Evolutionary conservation across 2,329 filamentous ascomycete species (phyloP), one percentile per base, ranked within the genome.

Genomic region (Hymenoscyphus albidus): DNA sequence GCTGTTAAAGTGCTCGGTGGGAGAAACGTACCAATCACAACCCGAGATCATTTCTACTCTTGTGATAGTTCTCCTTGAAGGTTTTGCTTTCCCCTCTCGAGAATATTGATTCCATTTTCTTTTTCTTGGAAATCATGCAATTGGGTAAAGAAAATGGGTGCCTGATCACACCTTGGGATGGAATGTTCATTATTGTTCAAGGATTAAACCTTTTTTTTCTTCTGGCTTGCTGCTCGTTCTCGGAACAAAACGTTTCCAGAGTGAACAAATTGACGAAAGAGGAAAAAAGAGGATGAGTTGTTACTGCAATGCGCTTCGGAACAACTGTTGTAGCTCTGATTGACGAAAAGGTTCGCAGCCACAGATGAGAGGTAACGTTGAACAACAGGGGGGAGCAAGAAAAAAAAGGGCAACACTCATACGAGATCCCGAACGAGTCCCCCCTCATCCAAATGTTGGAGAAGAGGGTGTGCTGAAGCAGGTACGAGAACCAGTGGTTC

Each of bases 341-440:
- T 51, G 27, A 51, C 27, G 31, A 61, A 59, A 42, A 59, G 40
- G 10, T 31, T 31, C 9, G 35, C 7, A 56, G 65, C 65, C 65
- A 67, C 65, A 40, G 48, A 62, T 62, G 48, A 44, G 39, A 66
- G 64, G 66, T 68, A 70, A 71, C 68, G 66, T 71, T 58, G 61
- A 65, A 70, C 68, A 51, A 56, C 59, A 61, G 40, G 32, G 32
- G 27, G 27, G 58, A 27, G 39, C 1, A 59, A 63, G 38, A 63
- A 6, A 35, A 44, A 18, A 51, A 51, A 51, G 22, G 44, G 44
- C 44, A 51, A 51, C 44, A 64, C 59, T 62, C 58, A 64, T 64
- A 61, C 65, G 51, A 70, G 48, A 7, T 44, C 31, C 40, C 38
- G n/a, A 58, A 44, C 39, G 35, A 32, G 16, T 27, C 56, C 60